A percentile compares a stretch with the other conserved stretches of the same genome.
Conservation (phyloP, 106 monocot species). For the Dioscorea zingiberensis region DNA sequence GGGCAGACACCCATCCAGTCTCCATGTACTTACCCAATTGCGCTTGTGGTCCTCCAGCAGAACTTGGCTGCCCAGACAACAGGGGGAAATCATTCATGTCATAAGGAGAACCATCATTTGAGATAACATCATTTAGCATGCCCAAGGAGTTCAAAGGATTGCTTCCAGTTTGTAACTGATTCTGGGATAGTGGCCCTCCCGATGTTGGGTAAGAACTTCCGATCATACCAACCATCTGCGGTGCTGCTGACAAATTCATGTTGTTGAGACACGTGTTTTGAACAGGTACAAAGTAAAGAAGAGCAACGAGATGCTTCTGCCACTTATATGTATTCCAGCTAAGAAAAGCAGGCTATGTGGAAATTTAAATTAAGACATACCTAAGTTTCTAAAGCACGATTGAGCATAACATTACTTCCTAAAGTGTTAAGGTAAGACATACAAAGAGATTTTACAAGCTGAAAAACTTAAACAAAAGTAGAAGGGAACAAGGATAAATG, state of each 20-base stretch:
- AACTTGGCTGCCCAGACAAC: conserved; percentile 82
- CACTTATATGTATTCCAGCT: background rate
- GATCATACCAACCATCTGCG: conserved; percentile 89
- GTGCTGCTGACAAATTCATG: conserved; percentile 29
- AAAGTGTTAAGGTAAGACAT: background rate
- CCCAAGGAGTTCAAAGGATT: conserved; percentile 69
- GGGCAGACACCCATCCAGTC: background rate
- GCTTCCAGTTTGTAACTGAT: conserved; percentile 67
- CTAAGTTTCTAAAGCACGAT: background rate
- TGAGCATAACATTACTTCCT: background rate
- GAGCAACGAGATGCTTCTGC: background rate
- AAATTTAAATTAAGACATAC: background rate
- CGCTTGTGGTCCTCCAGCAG: conserved; percentile 86
- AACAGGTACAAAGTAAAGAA: too few relatives aligned
- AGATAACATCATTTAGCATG: conserved; percentile 77
- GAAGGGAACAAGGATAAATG: background rate
- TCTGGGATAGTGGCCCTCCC: conserved; percentile 73
- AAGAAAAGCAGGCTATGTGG: background rate
- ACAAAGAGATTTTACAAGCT: background rate
- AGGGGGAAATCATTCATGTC: conserved; percentile 98
- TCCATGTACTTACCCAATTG: conserved; percentile 57
- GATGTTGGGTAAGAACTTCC: conserved; percentile 80
- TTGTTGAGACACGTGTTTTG: background rate
- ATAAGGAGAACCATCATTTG: conserved; percentile 76
- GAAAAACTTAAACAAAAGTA: background rate